Percentiles rank a stretch among this genome's conserved stretches.
Evolutionary conservation across 345 rosid genomes (phyloP).

Genomic region (Boechera retrofracta): DNA sequence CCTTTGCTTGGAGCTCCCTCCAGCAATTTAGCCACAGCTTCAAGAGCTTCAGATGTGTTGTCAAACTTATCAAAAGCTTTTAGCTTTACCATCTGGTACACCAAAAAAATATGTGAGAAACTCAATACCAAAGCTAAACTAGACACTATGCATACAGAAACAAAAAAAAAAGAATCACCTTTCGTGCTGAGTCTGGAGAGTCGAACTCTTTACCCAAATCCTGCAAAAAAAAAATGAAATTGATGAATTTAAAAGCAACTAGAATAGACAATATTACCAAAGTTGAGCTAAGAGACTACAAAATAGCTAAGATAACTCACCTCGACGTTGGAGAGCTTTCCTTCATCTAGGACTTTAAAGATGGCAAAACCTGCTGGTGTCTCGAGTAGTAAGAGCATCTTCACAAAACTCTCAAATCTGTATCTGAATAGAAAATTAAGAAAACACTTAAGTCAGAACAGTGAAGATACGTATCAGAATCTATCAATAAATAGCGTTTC

Average conservation of each 20-base stretch:
- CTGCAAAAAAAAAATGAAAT: constrained; percentile 41
- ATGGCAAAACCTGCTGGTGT: constrained; percentile 60
- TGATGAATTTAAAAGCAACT: not conserved
- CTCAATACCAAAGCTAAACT: not conserved
- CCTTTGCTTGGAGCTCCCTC: constrained; percentile 73
- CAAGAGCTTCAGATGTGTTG: constrained; percentile 76
- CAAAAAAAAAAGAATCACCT: constrained; percentile 48
- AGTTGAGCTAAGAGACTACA: not conserved
- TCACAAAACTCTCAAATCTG: constrained; percentile 6
- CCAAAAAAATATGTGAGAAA: constrained; percentile 13
- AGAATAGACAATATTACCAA: not conserved
- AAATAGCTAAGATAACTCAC: constrained; percentile 41
- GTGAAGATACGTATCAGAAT: not conserved
- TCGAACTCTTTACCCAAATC: constrained; percentile 65
- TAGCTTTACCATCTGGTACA: constrained; percentile 66
- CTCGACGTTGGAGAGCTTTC: constrained; percentile 74
- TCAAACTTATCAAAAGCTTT: constrained; percentile 78
- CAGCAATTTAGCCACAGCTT: constrained; percentile 69
- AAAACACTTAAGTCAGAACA: constrained; percentile 5
- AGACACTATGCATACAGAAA: not conserved
- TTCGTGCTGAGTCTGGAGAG: constrained; percentile 61
- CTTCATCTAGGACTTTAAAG: constrained; percentile 72
- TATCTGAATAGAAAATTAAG: not conserved
- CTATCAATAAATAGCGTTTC: not conserved
- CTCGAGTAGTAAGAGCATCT: constrained; percentile 41